Base-by-base conservation (phyloP, 495 filamentous ascomycete species). In the Penicillium pancosmium region DNA sequence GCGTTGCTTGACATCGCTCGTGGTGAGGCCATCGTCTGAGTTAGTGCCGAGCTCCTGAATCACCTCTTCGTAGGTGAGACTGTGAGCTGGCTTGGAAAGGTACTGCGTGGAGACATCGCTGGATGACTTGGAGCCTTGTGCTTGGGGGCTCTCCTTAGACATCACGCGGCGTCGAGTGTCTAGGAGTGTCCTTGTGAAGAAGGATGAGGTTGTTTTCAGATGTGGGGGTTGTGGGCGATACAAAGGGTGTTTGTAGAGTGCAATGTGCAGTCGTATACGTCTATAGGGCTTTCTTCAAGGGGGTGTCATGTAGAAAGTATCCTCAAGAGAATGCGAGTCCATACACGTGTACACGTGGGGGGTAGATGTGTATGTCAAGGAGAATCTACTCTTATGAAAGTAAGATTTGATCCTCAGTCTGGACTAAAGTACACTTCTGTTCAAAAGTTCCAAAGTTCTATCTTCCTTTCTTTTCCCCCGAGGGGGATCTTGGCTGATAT, bases 41-140 rank as follows among this genome's bases (percentile, higher is more conserved):
- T 91, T 78, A 60, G 84, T 82, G 3, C 70, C 68, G 16, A 91
- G 77, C 67, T 92, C 83, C 10, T 72, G 61, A 54, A 86, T 76
- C 53, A 87, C 74, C 57, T 83, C 70, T 34, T 80, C 71, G 62
- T 66, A 73, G 16, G 82, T 60, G 25, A 93, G 78, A 40, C 84
- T 76, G 65, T 93, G 90, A 15, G 90, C 85, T 8, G 88, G 87
- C 46, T 75, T 71, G 9, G 82, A 83, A 18, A 92, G 69, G 2
- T 59, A 64, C 4, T 44, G 52, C 61, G 67, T 23, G 57, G 49
- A 12, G 40, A 16, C 41, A 40, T 60, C 55, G 13, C 23, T 33
- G 23, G 57, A 44, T 43, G 57, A 55, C 44, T 54, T 48, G 16
- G 84, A 83, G 57, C 79, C 69, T 68, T 84, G 80, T 19, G 33